These are phyloP conservation scores for Blastosporella zonata DNA, from an alignment of 1,284 basidiomycete genomes.

Conservation along the genomic window DNA sequence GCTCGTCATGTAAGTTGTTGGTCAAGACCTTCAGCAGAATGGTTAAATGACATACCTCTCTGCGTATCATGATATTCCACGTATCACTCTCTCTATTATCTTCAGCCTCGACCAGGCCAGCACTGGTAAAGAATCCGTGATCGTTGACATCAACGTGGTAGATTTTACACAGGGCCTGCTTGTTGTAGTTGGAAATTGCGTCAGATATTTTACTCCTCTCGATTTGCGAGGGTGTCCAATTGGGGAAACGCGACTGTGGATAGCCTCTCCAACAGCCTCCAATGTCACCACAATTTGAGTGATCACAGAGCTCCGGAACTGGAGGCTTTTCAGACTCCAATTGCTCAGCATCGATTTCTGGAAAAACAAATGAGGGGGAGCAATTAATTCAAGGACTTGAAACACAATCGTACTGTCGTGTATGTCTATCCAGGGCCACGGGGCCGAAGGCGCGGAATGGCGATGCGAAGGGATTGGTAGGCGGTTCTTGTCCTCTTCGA, in stretches of 20 bases:
- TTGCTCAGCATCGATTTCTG: slow-evolving; percentile 23
- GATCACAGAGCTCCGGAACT: slow-evolving; percentile 37
- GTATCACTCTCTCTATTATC: slow-evolving; percentile 25
- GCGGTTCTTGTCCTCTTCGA: slow-evolving; percentile 18
- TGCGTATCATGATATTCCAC: slow-evolving; percentile 35
- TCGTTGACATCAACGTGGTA: slow-evolving; percentile 35
- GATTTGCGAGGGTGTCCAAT: slow-evolving; percentile 48
- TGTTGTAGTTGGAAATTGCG: slow-evolving; percentile 29
- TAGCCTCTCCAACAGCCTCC: slow-evolving; percentile 39
- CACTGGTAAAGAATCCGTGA: slow-evolving; percentile 32
- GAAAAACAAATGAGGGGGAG: not conserved
- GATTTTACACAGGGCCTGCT: slow-evolving; percentile 26
- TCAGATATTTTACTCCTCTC: slow-evolving; percentile 33
- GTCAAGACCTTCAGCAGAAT: not conserved
- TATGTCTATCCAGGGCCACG: slow-evolving; percentile 39
- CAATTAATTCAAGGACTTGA: not conserved
- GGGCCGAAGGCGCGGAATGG: slow-evolving; percentile 42
- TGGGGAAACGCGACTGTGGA: slow-evolving; percentile 48
- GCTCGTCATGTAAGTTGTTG: not conserved
- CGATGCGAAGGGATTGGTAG: slow-evolving; percentile 35
- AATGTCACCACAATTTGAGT: slow-evolving; percentile 24
- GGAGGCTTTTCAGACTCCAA: slow-evolving; percentile 32
- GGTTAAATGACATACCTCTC: slow-evolving; percentile 26
- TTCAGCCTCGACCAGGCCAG: slow-evolving; percentile 20
- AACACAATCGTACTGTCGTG: slow-evolving; percentile 28